Evolutionary conservation across 345 rosid species (phyloP), one percentile per base, ranked within the genome.

Genomic region (Citrus sp.): DNA sequence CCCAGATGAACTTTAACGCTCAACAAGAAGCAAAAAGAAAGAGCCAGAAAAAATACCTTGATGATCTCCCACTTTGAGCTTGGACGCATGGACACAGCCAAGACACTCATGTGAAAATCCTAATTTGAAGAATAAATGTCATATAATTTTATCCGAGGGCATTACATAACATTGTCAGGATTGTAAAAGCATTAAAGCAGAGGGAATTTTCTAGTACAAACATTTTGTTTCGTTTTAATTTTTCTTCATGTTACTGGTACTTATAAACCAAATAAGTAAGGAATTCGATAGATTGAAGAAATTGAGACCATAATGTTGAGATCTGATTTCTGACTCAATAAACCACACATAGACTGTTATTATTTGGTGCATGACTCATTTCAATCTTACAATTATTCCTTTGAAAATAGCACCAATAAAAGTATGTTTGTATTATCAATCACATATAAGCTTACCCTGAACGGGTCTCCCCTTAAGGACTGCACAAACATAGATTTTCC

Each of bases 401-500:
- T 71, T 19, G 14, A 28, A 55, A 71, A 55, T 12, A 6, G 34
- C n/a, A 9, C 68, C 24, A 24, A 35, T 60, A 74, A 25, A 3
- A 30, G 34, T 46, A 18, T n/a, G 4, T 46, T 46, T 46, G 13
- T 46, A 46, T 46, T 19, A 61, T n/a, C 18, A 9, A 58, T 30
- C 58, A 40, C 19, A 60, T 10, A 66, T 16, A 61, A 75, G 67
- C 89, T 84, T 79, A 87, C 92, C 85, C 90, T 82, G 82, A 77
- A 87, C 60, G 90, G 90, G 76, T 89, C 90, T 38, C 90, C 90
- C 78, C 92, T 80, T 68, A 89, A 72, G 79, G 90, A 89, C 83
- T 89, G 92, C 64, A 87, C 88, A 71, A 73, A 86, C 70, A 86
- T 25, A 65, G 87, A 77, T 60, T 82, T 86, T 72, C 87, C 89